These are phyloP conservation scores for Cubamyces lactineus DNA, from an alignment of 768 basidiomycete species.

Conservation along the genomic window DNA sequence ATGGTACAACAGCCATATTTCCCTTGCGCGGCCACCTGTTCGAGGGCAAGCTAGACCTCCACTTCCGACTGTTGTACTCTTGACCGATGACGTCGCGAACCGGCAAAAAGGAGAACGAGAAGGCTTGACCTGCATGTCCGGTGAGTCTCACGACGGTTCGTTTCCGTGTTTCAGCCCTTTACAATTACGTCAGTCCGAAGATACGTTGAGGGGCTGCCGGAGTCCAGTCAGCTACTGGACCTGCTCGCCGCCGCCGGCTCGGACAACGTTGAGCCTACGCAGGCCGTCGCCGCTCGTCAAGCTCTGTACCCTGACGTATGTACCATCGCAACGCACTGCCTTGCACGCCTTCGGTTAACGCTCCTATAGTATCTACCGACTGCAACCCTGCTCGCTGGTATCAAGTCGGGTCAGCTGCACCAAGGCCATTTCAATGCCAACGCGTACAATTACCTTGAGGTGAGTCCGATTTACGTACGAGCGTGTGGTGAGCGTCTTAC, in stretches of 20 bases:
- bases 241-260: conserved; percentile 72
- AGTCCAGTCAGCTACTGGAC: conserved; percentile 73
- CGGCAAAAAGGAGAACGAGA: conserved; percentile 70
- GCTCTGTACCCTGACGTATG: conserved; percentile 77
- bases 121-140: conserved; percentile 63
- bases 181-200: conserved; percentile 55
- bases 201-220: conserved; percentile 79
- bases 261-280: conserved; percentile 65
- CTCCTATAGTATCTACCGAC: conserved; percentile 72
- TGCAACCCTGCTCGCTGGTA: conserved; percentile 72
- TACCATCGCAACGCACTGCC: not conserved
- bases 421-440: conserved; percentile 97
- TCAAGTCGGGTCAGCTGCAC: conserved; percentile 82
- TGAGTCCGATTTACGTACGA: conserved; percentile 34
- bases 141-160: conserved; percentile 40
- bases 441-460: conserved; percentile 95
- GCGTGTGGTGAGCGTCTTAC: not conserved
- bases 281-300: conserved; percentile 53
- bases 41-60: conserved; percentile 50
- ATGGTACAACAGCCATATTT: conserved; percentile 85
- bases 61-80: conserved; percentile 68
- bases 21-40: conserved; percentile 51
- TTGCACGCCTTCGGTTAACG: not conserved
- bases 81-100: conserved; percentile 91
- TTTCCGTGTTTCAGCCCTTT: not conserved